A percentile compares a stretch with the other conserved stretches of the same genome.
These are phyloP conservation scores for Microthyrium microscopicum DNA, from an alignment of 2,329 filamentous ascomycete genomes.

Conservation along the genomic window DNA sequence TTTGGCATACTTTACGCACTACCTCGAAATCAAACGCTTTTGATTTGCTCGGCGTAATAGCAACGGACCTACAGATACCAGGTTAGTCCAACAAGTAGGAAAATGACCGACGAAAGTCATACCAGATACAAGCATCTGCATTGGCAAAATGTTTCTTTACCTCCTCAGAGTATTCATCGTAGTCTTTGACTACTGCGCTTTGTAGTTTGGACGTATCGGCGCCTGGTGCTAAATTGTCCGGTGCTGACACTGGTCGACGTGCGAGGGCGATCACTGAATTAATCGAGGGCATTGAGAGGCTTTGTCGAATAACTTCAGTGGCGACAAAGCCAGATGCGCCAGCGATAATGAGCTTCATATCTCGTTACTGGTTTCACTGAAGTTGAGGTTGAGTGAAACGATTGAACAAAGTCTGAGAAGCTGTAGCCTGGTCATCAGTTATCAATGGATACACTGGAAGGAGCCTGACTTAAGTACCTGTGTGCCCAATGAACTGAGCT, in stretches of 20 bases:
- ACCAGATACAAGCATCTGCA: conserved; percentile 24
- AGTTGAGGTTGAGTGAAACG: no score
- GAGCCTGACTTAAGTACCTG: no score
- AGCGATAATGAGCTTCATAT: conserved; percentile 16
- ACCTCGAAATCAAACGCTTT: conserved; percentile 19
- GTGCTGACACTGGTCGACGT: conserved; percentile 11
- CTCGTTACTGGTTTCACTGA: no score
- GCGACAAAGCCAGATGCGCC: conserved; percentile 21
- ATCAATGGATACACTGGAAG: no score
- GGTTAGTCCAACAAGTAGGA: conserved; percentile 8
- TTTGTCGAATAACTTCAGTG: conserved; percentile 20
- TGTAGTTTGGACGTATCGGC: conserved; percentile 13
- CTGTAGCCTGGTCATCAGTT: no score
- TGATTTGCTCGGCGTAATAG: conserved; percentile 24
- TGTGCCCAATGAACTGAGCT: no score
- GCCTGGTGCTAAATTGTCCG: conserved; percentile 1
- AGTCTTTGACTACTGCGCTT: conserved; percentile 17
- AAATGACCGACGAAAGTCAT: conserved; percentile 8
- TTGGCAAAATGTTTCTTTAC: conserved; percentile 16
- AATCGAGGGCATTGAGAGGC: conserved; percentile 14
- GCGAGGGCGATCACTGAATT: conserved; percentile 17
- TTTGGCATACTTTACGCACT: conserved; percentile 25
- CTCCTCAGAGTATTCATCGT: conserved; percentile 17
- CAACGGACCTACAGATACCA: conserved; percentile 21
- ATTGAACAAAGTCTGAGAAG: no score